Evolutionary conservation across 352 stramenopile genomes (phyloP), one percentile per base, ranked within the genome.

Genomic region (Phytophthora chlamydospora): DNA sequence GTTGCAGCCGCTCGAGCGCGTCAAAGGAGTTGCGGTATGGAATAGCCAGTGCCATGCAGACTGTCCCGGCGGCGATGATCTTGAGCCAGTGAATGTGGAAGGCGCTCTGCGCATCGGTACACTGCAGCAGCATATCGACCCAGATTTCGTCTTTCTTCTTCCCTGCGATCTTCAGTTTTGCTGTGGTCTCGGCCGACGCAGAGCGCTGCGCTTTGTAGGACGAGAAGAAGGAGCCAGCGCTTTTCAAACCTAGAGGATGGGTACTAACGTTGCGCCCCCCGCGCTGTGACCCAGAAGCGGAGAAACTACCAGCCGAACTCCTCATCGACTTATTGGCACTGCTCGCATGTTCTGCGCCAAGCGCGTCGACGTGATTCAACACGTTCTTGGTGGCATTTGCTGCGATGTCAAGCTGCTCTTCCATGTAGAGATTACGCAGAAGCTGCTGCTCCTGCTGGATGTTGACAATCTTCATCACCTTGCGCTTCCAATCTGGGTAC

Each of bases 401-500:
- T 0, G 52, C 50, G n/a, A 68, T 65, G 14, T 85, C 75, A 43
- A 86, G 68, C 35, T 89, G 80, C 62, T 89, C 78, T 17, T 78
- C 72, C 72, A 85, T 72, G 62, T 86, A 83, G 42, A 85, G 21
- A 39, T 88, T 87, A 6, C 73, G 67, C 6, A 86, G 54, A 41
- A 83, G 74, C 12, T 83, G 73, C 16, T 85, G 78, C 40, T 78
- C 64, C 31, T 76, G 68, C 55, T 84, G 72, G 14, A 82, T 84
- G 16, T 74, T 83, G 19, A 78, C 74, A 12, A 80, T 89, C 31
- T 76, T 76, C 31, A 84, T 48, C 2, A 87, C 79, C 40, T 80
- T 83, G 1, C 68, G 68, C 35, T 87, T 90, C 80, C 80, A 90
- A 19, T 87, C 76, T 0, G 80, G 80, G 47, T 90, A 85, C 14